A percentile compares a stretch with the other conserved stretches of the same genome.
Evolutionary conservation across 495 filamentous ascomycete genomes (phyloP).

Genomic region (Bathelium albidoporum): DNA sequence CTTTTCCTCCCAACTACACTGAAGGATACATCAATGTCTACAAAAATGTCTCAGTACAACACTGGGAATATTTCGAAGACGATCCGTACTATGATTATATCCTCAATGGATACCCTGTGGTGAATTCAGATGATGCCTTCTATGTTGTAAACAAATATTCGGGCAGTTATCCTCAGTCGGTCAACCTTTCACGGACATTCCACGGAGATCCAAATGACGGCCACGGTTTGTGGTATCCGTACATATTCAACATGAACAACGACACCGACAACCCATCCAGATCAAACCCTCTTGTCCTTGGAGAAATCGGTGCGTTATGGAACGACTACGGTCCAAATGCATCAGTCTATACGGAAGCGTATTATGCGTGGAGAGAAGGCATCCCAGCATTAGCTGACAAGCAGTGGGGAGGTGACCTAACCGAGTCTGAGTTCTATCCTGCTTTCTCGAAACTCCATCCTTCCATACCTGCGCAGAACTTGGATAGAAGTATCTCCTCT

Average conservation of each 20-base stretch:
- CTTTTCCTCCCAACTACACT: conserved; percentile 36
- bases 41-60: conserved; percentile 37
- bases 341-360: conserved; percentile 38
- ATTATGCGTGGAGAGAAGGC: conserved; percentile 39
- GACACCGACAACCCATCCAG: conserved; percentile 36
- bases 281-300: conserved; percentile 34
- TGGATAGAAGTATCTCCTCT: conserved; percentile 36
- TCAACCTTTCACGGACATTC: conserved; percentile 37
- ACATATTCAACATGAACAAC: conserved; percentile 38
- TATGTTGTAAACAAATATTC: conserved; percentile 43
- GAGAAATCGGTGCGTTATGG: conserved; percentile 39
- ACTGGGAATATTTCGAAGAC: conserved; percentile 40
- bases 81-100: conserved; percentile 41
- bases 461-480: conserved; percentile 37
- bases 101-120: conserved; percentile 39
- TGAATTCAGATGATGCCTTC: conserved; percentile 43
- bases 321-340: conserved; percentile 44
- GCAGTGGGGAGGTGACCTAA: conserved; percentile 43
- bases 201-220: conserved; percentile 33
- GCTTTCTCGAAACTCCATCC: conserved; percentile 33
- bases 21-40: conserved; percentile 33
- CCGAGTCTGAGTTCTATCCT: conserved; percentile 30
- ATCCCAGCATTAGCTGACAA: conserved; percentile 44
- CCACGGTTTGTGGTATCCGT: conserved; percentile 31
- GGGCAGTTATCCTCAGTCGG: conserved; percentile 33